A percentile compares a stretch with the other conserved stretches of the same genome.
These are phyloP conservation scores for Leptographium lundbergii DNA, from an alignment of 2,329 filamentous ascomycete genomes.

Conservation along the genomic window DNA sequence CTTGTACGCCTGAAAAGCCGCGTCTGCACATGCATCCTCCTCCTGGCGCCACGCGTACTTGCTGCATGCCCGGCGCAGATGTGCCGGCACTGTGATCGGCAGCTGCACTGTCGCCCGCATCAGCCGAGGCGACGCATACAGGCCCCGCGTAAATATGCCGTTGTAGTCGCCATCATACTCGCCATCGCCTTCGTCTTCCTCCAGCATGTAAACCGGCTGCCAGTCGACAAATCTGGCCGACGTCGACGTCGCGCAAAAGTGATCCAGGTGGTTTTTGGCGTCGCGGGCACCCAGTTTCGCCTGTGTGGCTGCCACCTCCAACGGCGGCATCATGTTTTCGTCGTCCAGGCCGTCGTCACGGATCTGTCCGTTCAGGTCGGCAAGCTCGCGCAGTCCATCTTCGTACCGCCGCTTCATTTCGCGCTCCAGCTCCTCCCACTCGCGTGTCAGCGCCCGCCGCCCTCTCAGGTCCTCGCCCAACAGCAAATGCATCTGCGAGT, in stretches of 20 bases:
- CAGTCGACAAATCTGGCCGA: constrained; percentile 47
- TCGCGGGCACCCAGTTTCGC: constrained; percentile 62
- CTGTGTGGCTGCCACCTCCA: constrained; percentile 25
- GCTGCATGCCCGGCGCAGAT: constrained; percentile 42
- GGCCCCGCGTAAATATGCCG: too few species aligned
- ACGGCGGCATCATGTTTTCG: constrained; percentile 16
- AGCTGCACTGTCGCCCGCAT: constrained; percentile 53
- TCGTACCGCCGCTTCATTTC: constrained; percentile 62
- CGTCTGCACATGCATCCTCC: constrained; percentile 63
- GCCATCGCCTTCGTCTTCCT: constrained; percentile 13
- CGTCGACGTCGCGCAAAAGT: constrained; percentile 61
- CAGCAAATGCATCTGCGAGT: constrained; percentile 38
- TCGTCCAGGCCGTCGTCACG: constrained; percentile 18
- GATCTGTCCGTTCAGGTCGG: constrained; percentile 36
- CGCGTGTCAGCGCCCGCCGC: constrained; percentile 7
- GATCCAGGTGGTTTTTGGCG: constrained; percentile 62
- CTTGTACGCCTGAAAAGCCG: constrained; percentile 68
- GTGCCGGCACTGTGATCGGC: constrained; percentile 54
- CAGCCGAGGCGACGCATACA: neutral
- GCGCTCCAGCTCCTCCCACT: constrained; percentile 56
- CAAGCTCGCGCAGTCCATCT: constrained; percentile 43
- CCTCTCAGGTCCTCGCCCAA: constrained; percentile 11
- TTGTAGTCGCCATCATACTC: constrained; percentile 4
- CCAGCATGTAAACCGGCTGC: constrained; percentile 54
- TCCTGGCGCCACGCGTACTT: constrained; percentile 53